Percentiles rank a stretch among this genome's conserved stretches.
phyloP scores from a whole-genome alignment of 2,329 filamentous ascomycete genomes.

The Emergomyces pasteurianus region DNA sequence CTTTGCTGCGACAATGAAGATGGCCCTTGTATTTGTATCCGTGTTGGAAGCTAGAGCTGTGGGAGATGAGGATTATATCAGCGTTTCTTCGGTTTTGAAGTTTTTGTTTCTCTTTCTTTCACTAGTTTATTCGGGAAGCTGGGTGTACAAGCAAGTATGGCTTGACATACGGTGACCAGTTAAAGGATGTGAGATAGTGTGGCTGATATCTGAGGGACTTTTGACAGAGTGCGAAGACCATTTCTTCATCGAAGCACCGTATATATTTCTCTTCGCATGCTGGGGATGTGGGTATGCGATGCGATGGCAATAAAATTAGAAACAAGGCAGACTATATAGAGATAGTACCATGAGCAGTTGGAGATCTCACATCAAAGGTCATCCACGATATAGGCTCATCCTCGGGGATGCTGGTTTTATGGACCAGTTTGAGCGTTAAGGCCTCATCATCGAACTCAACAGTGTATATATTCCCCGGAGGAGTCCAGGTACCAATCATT shows the following conservation, averaged over 20 bases:
- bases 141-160: background rate
- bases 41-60: slow-evolving; percentile 55
- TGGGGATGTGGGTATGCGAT: slow-evolving; percentile 24
- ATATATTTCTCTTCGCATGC: slow-evolving; percentile 73
- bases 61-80: slow-evolving; percentile 4
- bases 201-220: slow-evolving; percentile 62
- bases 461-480: slow-evolving; percentile 79
- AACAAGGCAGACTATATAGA: background rate
- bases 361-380: slow-evolving; percentile 63
- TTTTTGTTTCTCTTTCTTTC: slow-evolving; percentile 4
- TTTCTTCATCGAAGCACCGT: slow-evolving; percentile 87
- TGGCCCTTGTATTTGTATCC: slow-evolving; percentile 73
- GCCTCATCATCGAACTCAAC: slow-evolving; percentile 77
- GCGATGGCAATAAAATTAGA: background rate
- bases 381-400: slow-evolving; percentile 91
- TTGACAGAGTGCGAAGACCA: slow-evolving; percentile 74
- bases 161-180: slow-evolving; percentile 55
- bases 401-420: slow-evolving; percentile 66
- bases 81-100: background rate
- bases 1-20: slow-evolving; percentile 72
- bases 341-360: background rate
- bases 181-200: slow-evolving; percentile 63
- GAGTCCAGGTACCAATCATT: slow-evolving; percentile 88
- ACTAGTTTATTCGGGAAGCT: background rate
- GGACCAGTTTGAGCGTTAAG: slow-evolving; percentile 60